These are phyloP conservation scores for Cochlearia excelsa DNA, from an alignment of 345 rosid genomes.

Conservation along the genomic window DNA sequence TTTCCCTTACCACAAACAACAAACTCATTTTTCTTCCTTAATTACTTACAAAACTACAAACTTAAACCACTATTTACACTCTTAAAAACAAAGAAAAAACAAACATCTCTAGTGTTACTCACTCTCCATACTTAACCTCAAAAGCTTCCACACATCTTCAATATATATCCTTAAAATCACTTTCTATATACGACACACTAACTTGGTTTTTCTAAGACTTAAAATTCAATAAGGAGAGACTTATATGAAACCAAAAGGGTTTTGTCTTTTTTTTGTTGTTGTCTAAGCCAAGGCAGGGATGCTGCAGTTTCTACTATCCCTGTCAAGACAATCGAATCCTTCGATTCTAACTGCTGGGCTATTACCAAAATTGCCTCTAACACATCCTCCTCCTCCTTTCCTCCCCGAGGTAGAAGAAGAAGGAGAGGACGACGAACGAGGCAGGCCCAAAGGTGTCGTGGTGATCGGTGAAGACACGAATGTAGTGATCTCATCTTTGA, in stretches of 20 bases:
- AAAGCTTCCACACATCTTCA: no score
- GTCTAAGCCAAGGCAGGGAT: constrained; percentile 81
- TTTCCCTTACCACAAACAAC: not conserved
- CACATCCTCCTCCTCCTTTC: constrained; percentile 74
- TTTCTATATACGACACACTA: constrained; percentile 29
- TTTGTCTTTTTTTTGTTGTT: not conserved
- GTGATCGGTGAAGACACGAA: constrained; percentile 36
- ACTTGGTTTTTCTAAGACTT: not conserved
- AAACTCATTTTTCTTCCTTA: constrained; percentile 17
- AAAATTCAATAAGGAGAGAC: constrained; percentile 17
- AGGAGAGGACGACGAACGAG: constrained; percentile 44
- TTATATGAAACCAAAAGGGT: not conserved
- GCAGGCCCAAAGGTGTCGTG: constrained; percentile 29
- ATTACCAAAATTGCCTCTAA: constrained; percentile 76
- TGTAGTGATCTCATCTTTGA: constrained; percentile 55
- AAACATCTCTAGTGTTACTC: constrained; percentile 19
- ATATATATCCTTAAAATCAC: no score
- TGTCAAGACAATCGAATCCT: constrained; percentile 92
- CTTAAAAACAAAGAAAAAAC: not conserved
- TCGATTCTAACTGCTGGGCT: constrained; percentile 86
- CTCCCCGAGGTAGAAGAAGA: constrained; percentile 63
- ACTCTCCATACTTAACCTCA: constrained; percentile 19
- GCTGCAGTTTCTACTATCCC: constrained; percentile 69
- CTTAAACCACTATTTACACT: constrained; percentile 35
- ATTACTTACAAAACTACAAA: constrained; percentile 28